Base-by-base conservation (phyloP, 2,329 filamentous ascomycete species). In the Colletotrichum liaoningense region DNA sequence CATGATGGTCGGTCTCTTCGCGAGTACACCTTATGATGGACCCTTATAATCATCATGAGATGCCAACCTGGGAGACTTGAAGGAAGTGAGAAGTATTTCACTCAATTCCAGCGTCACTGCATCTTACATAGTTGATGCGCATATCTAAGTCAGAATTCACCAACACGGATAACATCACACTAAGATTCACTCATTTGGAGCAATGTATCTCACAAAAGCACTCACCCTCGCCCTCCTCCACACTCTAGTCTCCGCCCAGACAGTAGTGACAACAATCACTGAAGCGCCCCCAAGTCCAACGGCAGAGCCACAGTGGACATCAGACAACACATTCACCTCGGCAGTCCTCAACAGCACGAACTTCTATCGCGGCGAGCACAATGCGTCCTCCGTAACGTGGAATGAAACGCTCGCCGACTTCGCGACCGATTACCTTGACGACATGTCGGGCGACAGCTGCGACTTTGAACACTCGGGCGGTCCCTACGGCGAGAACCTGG, bases 401-500 rank as follows among this genome's bases (percentile, higher is more conserved):
- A 95, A 95, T 83, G 77, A 82, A 6, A 92, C 91, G 0, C 86
- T 93, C 7, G 89, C 88, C 1, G 77, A 80, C 4, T 91, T 86
- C 74, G 91, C 92, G 0, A 73, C 77, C 4, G 77, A 83, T 1
- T 94, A 89, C 77, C 83, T 89, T 19, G 76, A 78, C 60, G 75
- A 75, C 42, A 74, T 66, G 62, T 19, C 26, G 12, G 67, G 56
- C 38, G 58, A 59, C 38, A 67, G 65, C 57, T 89, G 88, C 80
- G 77, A 79, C 2, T 90, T 91, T 75, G 79, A 82, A 64, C 91
- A 93, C 82, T 89, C 85, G 75, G 87, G 87, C 67, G 91, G 91
- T 0, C 89, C 91, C 0, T 91, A 91, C 74, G 93, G 93, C 77
- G 93, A 95, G 83, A 95, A 95, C 81, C 87, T 95, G 4, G 93